phyloP scores from a whole-genome alignment of 2,329 filamentous ascomycete species.

The Pseudogymnoascus sp. region DNA sequence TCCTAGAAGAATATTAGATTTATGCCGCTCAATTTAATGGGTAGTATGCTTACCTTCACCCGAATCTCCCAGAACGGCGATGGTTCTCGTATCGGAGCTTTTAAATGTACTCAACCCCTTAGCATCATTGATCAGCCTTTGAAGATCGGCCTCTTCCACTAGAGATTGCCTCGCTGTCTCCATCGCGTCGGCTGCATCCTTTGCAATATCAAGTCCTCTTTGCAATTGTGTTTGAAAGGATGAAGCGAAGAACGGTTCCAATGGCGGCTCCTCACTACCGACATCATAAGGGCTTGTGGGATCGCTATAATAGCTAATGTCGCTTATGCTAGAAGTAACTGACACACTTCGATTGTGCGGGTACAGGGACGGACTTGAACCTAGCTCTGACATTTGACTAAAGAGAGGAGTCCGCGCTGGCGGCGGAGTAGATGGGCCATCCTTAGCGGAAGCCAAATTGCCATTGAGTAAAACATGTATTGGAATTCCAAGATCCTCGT shows the following conservation, averaged over 20 bases:
- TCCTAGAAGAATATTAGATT: slow-evolving; percentile 17
- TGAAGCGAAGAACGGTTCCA: slow-evolving; percentile 16
- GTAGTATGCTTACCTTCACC: neutral
- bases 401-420: neutral
- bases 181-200: slow-evolving; percentile 14
- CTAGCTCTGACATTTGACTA: slow-evolving; percentile 11
- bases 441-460: neutral
- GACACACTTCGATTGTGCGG: slow-evolving; percentile 15
- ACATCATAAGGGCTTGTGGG: slow-evolving; percentile 14
- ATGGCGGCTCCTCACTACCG: slow-evolving; percentile 15
- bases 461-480: neutral
- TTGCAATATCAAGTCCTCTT: slow-evolving; percentile 16
- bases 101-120: slow-evolving; percentile 14
- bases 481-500: neutral
- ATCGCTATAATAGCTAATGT: slow-evolving; percentile 12
- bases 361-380: slow-evolving; percentile 10
- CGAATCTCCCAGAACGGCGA: slow-evolving; percentile 13
- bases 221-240: slow-evolving; percentile 14
- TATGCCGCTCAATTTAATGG: neutral
- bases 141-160: slow-evolving; percentile 11
- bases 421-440: neutral
- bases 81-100: slow-evolving; percentile 18
- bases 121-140: slow-evolving; percentile 16
- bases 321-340: slow-evolving; percentile 11
- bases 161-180: slow-evolving; percentile 11